Percentiles rank a stretch among this genome's conserved stretches.
These are phyloP conservation scores for Maudiozyma barnettii DNA, from an alignment of 805 yeast genomes.

Conservation along the genomic window DNA sequence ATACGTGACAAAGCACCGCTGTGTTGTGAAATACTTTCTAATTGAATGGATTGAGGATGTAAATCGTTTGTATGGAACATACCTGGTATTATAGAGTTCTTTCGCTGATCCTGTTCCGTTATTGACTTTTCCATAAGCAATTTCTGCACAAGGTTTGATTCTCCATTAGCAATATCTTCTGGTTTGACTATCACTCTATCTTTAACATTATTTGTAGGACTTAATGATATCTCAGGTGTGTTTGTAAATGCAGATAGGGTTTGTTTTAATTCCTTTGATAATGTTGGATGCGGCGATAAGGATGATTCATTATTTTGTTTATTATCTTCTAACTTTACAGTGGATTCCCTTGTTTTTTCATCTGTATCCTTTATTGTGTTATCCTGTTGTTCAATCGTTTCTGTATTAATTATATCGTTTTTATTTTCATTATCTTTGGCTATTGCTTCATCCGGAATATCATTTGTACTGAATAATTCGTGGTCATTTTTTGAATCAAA, in stretches of 20 bases:
- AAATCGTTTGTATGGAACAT: constrained; percentile 19
- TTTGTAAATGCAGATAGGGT: neutral
- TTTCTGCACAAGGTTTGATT: constrained; percentile 16
- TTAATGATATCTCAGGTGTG: neutral
- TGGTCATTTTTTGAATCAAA: constrained; percentile 26
- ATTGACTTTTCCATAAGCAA: constrained; percentile 16
- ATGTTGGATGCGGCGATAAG: neutral
- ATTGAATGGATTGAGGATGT: neutral
- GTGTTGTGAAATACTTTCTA: neutral
- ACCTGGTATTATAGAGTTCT: constrained; percentile 24
- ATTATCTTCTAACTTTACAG: neutral
- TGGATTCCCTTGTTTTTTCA: neutral
- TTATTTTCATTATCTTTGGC: neutral
- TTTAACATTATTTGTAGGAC: neutral
- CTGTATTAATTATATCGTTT: neutral
- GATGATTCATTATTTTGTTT: neutral
- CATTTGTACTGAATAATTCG: constrained; percentile 13
- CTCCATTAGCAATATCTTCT: constrained; percentile 6
- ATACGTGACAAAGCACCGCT: neutral
- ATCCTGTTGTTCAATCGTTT: neutral
- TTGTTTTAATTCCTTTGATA: neutral
- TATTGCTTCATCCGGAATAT: constrained; percentile 6
- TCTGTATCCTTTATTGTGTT: neutral
- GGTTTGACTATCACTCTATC: neutral
- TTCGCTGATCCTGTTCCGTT: constrained; percentile 10